These are phyloP conservation scores for Sistotremastrum niveocremeum DNA, from an alignment of 768 basidiomycete genomes.

Conservation along the genomic window DNA sequence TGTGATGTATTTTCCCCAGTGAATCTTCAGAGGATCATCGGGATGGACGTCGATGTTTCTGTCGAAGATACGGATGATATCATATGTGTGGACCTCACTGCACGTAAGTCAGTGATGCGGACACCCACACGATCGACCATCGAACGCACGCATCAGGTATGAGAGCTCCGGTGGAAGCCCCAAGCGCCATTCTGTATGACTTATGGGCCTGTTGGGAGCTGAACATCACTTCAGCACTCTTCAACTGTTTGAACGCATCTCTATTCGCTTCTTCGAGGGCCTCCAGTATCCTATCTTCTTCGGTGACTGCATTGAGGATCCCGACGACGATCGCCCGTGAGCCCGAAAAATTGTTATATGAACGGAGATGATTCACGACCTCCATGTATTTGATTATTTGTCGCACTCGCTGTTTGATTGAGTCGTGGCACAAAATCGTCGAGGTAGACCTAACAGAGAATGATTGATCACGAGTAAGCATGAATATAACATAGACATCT, in stretches of 20 bases:
- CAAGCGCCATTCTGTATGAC: constrained; percentile 81
- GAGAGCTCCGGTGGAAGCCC: constrained; percentile 72
- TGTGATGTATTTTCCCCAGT: constrained; percentile 95
- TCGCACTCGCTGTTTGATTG: constrained; percentile 54
- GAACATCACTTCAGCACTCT: constrained; percentile 76
- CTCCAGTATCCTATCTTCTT: constrained; percentile 67
- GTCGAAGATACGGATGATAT: constrained; percentile 78
- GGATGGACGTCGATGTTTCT: constrained; percentile 64
- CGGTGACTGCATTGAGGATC: constrained; percentile 70
- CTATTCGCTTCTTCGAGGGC: constrained; percentile 50
- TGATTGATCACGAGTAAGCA: constrained; percentile 3
- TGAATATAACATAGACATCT: constrained; percentile 6
- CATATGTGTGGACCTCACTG: constrained; percentile 86
- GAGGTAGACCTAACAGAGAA: constrained; percentile 64
- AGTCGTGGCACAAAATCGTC: constrained; percentile 79
- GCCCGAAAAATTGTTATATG: constrained; percentile 84
- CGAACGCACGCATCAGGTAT: constrained; percentile 54
- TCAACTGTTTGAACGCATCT: constrained; percentile 63
- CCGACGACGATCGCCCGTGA: constrained; percentile 90
- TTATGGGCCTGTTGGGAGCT: constrained; percentile 72
- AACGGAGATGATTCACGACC: constrained; percentile 67
- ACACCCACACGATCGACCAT: neutral
- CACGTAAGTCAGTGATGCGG: no score
- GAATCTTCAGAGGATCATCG: constrained; percentile 56
- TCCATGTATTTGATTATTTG: constrained; percentile 85